These are phyloP conservation scores for Dillenia suffruticosa DNA, from an alignment of 164 flowering plant genomes.

Conservation along the genomic window DNA sequence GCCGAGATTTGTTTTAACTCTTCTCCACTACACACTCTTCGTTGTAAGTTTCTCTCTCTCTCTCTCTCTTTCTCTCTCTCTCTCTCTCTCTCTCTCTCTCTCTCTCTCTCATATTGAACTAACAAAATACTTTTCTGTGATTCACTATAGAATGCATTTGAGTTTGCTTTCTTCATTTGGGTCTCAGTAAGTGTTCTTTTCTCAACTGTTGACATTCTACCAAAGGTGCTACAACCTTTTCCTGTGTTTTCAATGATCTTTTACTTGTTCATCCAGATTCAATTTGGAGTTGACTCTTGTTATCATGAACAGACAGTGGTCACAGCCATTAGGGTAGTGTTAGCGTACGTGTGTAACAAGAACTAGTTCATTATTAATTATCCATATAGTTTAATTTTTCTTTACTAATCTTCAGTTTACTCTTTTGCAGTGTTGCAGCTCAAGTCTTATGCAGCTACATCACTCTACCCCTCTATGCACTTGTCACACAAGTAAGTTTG, in stretches of 20 bases:
- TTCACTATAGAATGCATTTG: constrained; percentile 18
- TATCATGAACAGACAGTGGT: constrained; percentile 35
- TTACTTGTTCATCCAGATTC: constrained; percentile 18
- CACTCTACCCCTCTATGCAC: constrained; percentile 53
- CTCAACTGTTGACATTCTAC: no score
- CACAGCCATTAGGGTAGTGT: constrained; percentile 30
- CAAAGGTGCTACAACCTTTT: background rate
- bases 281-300: constrained; percentile 51
- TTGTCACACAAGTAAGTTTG: constrained; percentile 40
- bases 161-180: constrained; percentile 22
- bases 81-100: background rate
- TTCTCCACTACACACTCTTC: constrained; percentile 46
- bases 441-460: constrained; percentile 51
- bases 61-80: background rate
- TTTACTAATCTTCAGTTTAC: no score
- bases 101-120: background rate
- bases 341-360: constrained; percentile 35
- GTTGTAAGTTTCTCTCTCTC: constrained; percentile 26
- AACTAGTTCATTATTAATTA: background rate
- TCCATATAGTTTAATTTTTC: background rate
- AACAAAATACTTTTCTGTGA: background rate
- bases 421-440: constrained; percentile 32
- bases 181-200: constrained; percentile 25
- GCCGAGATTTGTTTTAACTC: constrained; percentile 40
- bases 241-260: background rate